Base-by-base conservation (phyloP, 208 protist genomes). In the Leishmania braziliensis region DNA sequence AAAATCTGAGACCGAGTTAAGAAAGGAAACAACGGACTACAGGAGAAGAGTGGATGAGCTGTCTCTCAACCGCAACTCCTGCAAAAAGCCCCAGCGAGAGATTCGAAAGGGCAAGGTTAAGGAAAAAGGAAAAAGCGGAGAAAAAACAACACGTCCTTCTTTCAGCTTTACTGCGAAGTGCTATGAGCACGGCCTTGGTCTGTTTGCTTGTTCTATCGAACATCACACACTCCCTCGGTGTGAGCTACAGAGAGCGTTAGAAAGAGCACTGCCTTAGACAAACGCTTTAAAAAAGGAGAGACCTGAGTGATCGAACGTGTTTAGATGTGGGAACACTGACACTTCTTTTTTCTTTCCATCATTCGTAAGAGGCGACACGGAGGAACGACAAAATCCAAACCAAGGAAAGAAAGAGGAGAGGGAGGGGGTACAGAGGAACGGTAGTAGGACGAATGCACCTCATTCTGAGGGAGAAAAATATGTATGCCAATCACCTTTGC, bases 331-430 rank as follows among this genome's bases (percentile, higher is more conserved):
- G 23, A 29, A 29, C 9, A 50, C 39, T 16, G 12, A 46, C 23
- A 75, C 2, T 56, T 75, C 33, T 62, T 20, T 75, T 36, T 39
- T 39, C 36, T 5, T 23, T 36, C 43, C 43, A 50, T 16, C 39
- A 53, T 46, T 20, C 43, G 50, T n/a, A 18, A 60, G 29, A 39
- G 9, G 71, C 3, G 14, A n/a, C 12, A 60, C 51, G 43, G 29
- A 75, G 18, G 66, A 29, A 81, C 70, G 39, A 69, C 56, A 54
- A 63, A 60, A 46, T 20, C 26, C 72, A 74, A 60, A 83, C 65
- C 23, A 56, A 60, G 48, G 66, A 51, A 51, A 73, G 39, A 43
- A 65, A 29, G 50, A 50, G 26, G 4, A 20, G 5, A 12, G 23
- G 68, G 5, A 51, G 23, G 43, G 18, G 10, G 46, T 18, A 72